Evolutionary conservation across 495 filamentous ascomycete genomes (phyloP), one percentile per base, ranked within the genome.

Genomic region (Tuber microsphaerosporum): DNA sequence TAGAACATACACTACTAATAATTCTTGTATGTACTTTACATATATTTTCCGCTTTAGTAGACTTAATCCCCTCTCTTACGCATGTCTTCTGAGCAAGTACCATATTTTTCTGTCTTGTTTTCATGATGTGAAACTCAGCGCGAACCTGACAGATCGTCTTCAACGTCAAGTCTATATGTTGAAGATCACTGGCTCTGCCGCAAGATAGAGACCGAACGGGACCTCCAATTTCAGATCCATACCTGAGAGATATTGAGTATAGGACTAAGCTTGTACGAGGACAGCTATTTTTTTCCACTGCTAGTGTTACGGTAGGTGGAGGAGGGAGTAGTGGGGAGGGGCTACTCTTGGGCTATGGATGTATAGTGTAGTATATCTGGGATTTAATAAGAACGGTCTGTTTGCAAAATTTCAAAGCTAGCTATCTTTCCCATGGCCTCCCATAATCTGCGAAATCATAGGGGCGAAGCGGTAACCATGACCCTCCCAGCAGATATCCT

Each of bases 91-190:
- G 51, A 61, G n/a, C n/a, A 61, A 61, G 26, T 61, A 12, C n/a
- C n/a, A 61, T 10, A n/a, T 22, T 44, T 61, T 9, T 65, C 17
- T 41, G 16, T 37, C 70, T 42, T 16, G 9, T 44, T 69, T 70
- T 65, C 8, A 19, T 34, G 41, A 22, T 2, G 14, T 61, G 14
- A 44, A 34, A 41, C n/a, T 70, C 61, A 72, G 77, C 77, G 76
- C 76, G 70, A 75, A 79, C 73, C 61, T 39, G 77, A 75, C 77
- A 79, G 77, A 79, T 79, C 77, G n/a, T 79, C 76, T 79, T 77
- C 77, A 75, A 79, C 48, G 71, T 79, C 22, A 75, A 79, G 77
- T 79, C 42, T 39, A 79, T 79, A 79, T 74, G 70, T 75, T 79
- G 77, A 77, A 71, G 77, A 79, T 75, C 77, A 79, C 77, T 79